Evolutionary conservation across 768 basidiomycete genomes (phyloP), one percentile per base, ranked within the genome.

Genomic region (Leccinum aurantiacum): DNA sequence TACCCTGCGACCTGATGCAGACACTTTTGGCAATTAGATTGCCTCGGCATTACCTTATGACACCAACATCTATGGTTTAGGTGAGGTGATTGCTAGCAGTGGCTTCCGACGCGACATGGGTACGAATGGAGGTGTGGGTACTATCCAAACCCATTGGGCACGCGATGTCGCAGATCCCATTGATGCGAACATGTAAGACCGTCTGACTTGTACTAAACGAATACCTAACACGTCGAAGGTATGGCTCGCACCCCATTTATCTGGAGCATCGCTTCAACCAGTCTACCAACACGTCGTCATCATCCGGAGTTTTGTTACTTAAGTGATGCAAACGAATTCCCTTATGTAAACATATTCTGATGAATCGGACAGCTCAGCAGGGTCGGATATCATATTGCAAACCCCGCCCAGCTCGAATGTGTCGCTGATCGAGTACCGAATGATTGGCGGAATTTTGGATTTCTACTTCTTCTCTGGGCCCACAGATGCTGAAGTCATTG

Each of bases 261-360:
- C 62, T 90, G 53, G 89, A 91, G 64, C 89, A 91, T 68, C 84
- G 88, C 19, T 86, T 80, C 73, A 77, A 87, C 59, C 64, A 75
- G 19, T 73, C 72, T 1, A 80, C 83, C 1, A 76, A 79, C 37
- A 80, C 68, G 3, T 83, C 87, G 1, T 76, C 79, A 53, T 83
- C 89, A 0, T 91, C 91, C 72, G 91, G 91, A 29, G 89, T 92
- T 44, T 89, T 93, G 67, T 70, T 91, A n/a, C 78, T 88, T 62
- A 89, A 80, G 86, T 86, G 68, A 19, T 63, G 44, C 11, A 49
- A 44, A 46, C 9, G 29, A 15, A 53, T n/a, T 38, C 24, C 24
- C 51, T 24, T 54, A 38, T 17, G 19, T 10, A 17, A 50, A 29
- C 53, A 11, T 1, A 52, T 50, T 59, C 44, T 55, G 56, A 60